Evolutionary conservation across 1,284 basidiomycete species (phyloP), one percentile per base, ranked within the genome.

Genomic region (Ganoderma multipileum): DNA sequence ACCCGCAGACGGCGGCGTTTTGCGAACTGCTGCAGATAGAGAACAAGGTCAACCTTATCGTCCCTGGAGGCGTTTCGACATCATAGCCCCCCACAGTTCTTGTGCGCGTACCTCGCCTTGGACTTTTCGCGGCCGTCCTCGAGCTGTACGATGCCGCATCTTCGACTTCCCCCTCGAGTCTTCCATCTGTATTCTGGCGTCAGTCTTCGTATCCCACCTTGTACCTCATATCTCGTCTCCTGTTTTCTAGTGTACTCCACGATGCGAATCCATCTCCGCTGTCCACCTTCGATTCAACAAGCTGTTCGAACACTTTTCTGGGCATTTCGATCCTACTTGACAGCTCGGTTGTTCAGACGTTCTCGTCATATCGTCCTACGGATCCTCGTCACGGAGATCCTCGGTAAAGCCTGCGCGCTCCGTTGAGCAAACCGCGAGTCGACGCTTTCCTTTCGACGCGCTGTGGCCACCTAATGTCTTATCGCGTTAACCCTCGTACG

Each of bases 1-100:
- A 98, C 76, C 93, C 95, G 11, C 97, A 99, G 77, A 99, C 97
- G 0, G 89, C 90, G 66, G 91, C 95, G 1, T 93, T 98, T 73
- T 95, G 95, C 75, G 80, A 82, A 33, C 89, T 98, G 84, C 77
- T 98, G 36, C 87, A 88, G 3, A 86, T 99, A 39, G 85, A 89
- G 71, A 97, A 98, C 80, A 91, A 89, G 76, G 89, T 97, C 69
- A 95, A 96, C 74, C 67, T 63, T 28, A 26, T 61, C 41, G 30
- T 61, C 9, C 47, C 63, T 30, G 66, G 28, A 16, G 42, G 61
- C 12, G 44, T 38, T 20, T 57, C 54, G n/a, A 28, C 60, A 36
- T 60, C 61, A 42, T 58, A n/a, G 30, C 28, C 14, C 59, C 12
- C 26, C 20, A 8, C 39, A n/a, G 38, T 11, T 50, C 57, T 33